Evolutionary conservation across 208 protist species (phyloP).

Genomic region (Acanthamoeba royreba): DNA sequence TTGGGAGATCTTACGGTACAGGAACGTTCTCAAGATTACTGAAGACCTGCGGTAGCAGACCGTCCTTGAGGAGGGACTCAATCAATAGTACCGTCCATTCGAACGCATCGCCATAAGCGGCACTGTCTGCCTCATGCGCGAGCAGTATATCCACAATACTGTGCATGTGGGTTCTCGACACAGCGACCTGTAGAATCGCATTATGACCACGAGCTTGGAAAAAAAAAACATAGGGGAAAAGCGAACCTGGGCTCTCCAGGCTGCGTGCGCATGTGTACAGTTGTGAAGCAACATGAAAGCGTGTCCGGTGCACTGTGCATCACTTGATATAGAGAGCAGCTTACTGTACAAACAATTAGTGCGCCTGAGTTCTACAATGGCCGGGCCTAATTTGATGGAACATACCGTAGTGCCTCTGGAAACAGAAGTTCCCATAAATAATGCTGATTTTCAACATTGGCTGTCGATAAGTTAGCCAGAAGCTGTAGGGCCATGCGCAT

Average conservation of each 20-base stretch:
- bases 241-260: not conserved
- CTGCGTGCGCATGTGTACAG: not conserved
- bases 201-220: too few species aligned
- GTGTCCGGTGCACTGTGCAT: not conserved
- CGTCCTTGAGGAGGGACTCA: not conserved
- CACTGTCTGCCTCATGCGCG: not conserved
- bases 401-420: not conserved
- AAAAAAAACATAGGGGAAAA: too few species aligned
- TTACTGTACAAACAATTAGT: not conserved
- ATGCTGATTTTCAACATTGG: not conserved
- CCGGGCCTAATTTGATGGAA: too few species aligned
- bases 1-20: too few species aligned
- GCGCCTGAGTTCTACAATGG: not conserved
- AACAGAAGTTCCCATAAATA: not conserved
- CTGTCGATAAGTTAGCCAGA: not conserved
- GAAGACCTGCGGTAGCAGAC: not conserved
- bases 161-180: not conserved
- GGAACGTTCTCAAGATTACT: not conserved
- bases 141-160: not conserved
- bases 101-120: not conserved
- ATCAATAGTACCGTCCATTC: not conserved
- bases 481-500: conserved; percentile 18
- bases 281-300: not conserved
- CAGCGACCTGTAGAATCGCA: not conserved
- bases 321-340: not conserved